Conservation (phyloP, 1,139 yeast genomes). For the Hansenula lynferdii region DNA sequence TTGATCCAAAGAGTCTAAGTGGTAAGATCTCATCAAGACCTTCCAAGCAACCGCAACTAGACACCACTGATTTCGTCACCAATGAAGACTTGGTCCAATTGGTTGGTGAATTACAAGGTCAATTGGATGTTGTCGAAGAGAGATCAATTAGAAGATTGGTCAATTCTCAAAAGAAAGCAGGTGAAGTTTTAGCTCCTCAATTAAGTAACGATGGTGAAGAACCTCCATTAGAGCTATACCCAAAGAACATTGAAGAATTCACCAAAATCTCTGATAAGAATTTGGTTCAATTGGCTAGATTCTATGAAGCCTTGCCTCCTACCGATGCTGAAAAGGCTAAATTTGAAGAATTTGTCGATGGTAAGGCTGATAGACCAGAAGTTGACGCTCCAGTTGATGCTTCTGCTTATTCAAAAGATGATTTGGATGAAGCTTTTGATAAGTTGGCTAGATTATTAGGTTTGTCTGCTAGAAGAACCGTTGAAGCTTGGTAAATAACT, state of each 20-base stretch:
- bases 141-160: constrained; percentile 55
- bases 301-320: constrained; percentile 64
- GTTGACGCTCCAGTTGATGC: constrained; percentile 26
- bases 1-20: constrained; percentile 23
- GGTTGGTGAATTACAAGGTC: constrained; percentile 87
- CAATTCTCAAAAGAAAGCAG: constrained; percentile 38
- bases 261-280: constrained; percentile 36
- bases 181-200: constrained; percentile 45
- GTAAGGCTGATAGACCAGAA: constrained; percentile 34
- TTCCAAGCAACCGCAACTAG: constrained; percentile 26
- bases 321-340: constrained; percentile 42
- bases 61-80: constrained; percentile 60
- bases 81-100: constrained; percentile 80
- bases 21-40: constrained; percentile 3
- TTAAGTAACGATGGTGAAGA: constrained; percentile 73
- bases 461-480: constrained; percentile 46
- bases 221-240: constrained; percentile 52
- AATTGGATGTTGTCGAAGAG: constrained; percentile 68
- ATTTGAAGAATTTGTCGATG: constrained; percentile 42
- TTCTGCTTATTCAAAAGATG: constrained; percentile 36
- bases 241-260: constrained; percentile 54
- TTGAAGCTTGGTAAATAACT: constrained; percentile 51
- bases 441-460: constrained; percentile 71
- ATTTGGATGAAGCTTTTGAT: constrained; percentile 48
- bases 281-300: constrained; percentile 53